Base-by-base conservation (phyloP, 768 basidiomycete genomes). In the Lactarius psammicola region DNA sequence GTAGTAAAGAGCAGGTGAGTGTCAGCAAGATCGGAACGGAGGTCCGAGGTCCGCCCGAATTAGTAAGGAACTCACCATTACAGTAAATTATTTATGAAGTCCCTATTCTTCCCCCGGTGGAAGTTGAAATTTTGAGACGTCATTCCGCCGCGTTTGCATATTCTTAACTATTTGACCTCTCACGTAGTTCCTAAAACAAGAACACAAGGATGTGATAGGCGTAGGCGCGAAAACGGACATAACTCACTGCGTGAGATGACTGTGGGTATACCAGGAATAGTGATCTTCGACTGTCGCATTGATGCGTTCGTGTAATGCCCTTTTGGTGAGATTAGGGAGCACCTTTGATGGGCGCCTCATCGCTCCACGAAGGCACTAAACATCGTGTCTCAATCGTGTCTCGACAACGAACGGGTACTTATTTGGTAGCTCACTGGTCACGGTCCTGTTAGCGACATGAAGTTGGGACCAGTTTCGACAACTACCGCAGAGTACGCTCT, bases 341-440 rank as follows among this genome's bases (percentile, higher is more conserved):
- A 31, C 34, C 17, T 61, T 26, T 2, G 72, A 67, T 0, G 75
- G 2, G 6, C 15, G 15, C 59, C 38, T 72, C 73, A 73, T 9
- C 18, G 7, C 9, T 56, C 3, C 33, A 72, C 64, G 9, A 71
- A 55, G 1, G 56, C n/a, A 2, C 26, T 17, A n/a, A n/a, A 76
- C 71, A 36, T 68, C 68, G 11, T 69, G 34, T 38, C 67, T 58
- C n/a, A n/a, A n/a, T n/a, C n/a, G n/a, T n/a, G n/a, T n/a, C 28
- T 65, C 73, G 20, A 74, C 70, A 10, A 70, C 46, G 31, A 85
- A 89, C 0, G 87, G 87, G 63, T 83, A 86, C 62, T 82, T 80
- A 4, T 82, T 85, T 0, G 87, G 88, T 0, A 90, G 80, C 71
- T 90, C 88, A 4, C 88, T 83, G 0, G 87, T 86, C 8, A 85